Evolutionary conservation across 345 rosid species (phyloP).

Genomic region (Litchi chinensis): DNA sequence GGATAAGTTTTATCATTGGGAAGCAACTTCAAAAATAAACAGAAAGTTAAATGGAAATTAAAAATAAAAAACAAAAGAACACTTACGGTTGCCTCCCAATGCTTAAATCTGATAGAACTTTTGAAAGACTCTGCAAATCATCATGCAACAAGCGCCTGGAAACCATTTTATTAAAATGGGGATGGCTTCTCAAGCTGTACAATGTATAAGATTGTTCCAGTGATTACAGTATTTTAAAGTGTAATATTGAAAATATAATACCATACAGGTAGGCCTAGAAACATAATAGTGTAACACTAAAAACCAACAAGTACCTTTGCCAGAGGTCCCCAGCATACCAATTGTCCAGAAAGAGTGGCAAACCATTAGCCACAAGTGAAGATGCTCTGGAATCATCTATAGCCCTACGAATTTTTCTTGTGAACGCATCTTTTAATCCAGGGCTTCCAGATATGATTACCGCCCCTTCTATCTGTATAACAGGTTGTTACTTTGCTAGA

Average conservation of each 20-base stretch:
- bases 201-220: conserved; percentile 16
- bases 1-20: not conserved
- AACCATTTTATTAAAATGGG: conserved; percentile 54
- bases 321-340: conserved; percentile 84
- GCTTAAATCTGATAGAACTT: conserved; percentile 76
- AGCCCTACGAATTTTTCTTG: conserved; percentile 71
- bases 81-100: conserved; percentile 86
- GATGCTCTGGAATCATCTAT: conserved; percentile 71
- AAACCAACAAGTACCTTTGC: conserved; percentile 59
- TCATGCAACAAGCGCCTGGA: conserved; percentile 57
- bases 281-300: not conserved
- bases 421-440: conserved; percentile 50
- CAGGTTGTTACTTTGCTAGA: conserved; percentile 9
- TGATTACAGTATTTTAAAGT: conserved; percentile 15
- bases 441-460: conserved; percentile 90
- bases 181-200: conserved; percentile 79
- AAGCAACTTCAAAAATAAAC: not conserved
- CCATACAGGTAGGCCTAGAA: not conserved
- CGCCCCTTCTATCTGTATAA: conserved; percentile 67
- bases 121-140: conserved; percentile 63
- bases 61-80: not conserved
- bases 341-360: conserved; percentile 54
- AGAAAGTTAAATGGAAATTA: not conserved
- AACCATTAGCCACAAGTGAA: conserved; percentile 57
- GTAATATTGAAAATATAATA: not conserved